Evolutionary conservation across 371 early-diverging fungal genomes (phyloP).

Genomic region (Paramicrosporidium saccamoebae): DNA sequence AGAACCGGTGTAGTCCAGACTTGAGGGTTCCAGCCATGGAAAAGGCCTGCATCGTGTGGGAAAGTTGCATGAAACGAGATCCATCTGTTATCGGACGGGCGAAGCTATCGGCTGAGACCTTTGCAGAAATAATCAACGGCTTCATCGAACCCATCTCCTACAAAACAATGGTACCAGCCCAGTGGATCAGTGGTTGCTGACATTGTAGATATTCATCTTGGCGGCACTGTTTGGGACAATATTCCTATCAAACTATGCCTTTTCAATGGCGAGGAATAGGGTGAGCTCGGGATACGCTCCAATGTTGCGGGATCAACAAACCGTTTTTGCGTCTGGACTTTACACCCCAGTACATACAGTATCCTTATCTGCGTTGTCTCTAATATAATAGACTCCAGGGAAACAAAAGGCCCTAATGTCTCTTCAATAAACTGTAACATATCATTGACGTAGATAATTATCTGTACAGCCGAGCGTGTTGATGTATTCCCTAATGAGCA

Average conservation of each 20-base stretch:
- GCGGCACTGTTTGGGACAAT: constrained; percentile 8
- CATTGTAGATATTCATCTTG: constrained; percentile 4
- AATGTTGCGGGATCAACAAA: too few species aligned
- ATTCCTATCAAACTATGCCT: constrained; percentile 8
- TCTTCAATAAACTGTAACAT: too few species aligned
- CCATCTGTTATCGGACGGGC: constrained; percentile 22
- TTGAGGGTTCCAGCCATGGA: constrained; percentile 45
- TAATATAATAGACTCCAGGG: too few species aligned
- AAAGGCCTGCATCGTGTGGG: constrained; percentile 31
- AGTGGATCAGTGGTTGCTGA: background rate
- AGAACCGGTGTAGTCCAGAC: constrained; percentile 30
- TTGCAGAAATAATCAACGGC: constrained; percentile 39
- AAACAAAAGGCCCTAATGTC: too few species aligned
- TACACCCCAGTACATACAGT: too few species aligned
- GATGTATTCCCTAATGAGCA: too few species aligned
- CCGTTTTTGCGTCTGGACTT: too few species aligned
- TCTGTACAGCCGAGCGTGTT: too few species aligned
- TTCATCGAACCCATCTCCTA: constrained; percentile 42
- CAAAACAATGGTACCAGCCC: constrained; percentile 24
- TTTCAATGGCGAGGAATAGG: too few species aligned
- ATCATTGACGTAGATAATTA: too few species aligned
- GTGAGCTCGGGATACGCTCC: too few species aligned
- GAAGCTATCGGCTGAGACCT: constrained; percentile 32
- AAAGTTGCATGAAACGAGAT: constrained; percentile 31
- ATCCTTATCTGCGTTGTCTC: too few species aligned